phyloP scores from a whole-genome alignment of 768 basidiomycete genomes.

The Flagelloscypha sp. region DNA sequence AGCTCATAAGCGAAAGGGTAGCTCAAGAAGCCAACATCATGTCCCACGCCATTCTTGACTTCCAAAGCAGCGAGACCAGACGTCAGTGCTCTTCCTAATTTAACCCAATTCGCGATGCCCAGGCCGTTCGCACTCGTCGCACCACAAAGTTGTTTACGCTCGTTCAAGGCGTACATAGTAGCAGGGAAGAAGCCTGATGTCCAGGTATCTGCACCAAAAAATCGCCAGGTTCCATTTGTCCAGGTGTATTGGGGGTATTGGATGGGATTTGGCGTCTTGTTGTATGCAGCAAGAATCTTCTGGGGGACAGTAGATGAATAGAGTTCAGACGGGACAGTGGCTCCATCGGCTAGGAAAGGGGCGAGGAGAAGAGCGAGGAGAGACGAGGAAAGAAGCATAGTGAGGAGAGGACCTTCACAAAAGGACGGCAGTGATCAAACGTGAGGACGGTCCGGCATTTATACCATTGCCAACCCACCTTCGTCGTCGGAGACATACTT shows the following conservation, averaged over 20 bases:
- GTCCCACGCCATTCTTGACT: slow-evolving; percentile 39
- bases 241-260: slow-evolving; percentile 56
- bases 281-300: slow-evolving; percentile 52
- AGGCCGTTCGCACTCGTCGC: slow-evolving; percentile 28
- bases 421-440: too few relatives aligned
- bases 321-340: slow-evolving; percentile 35
- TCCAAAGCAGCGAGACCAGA: slow-evolving; percentile 44
- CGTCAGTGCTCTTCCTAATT: slow-evolving; percentile 42
- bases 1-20: slow-evolving; percentile 62
- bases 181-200: slow-evolving; percentile 63
- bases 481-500: too few relatives aligned
- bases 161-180: slow-evolving; percentile 50
- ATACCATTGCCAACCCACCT: too few relatives aligned
- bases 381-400: too few relatives aligned
- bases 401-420: too few relatives aligned
- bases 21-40: slow-evolving; percentile 68
- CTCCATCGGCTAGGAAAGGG: slow-evolving; percentile 11
- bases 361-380: slow-evolving; percentile 6
- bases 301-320: slow-evolving; percentile 51
- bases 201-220: slow-evolving; percentile 51
- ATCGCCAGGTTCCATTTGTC: slow-evolving; percentile 40
- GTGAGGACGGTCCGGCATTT: too few relatives aligned
- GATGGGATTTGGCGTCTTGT: slow-evolving; percentile 32
- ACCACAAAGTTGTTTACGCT: slow-evolving; percentile 41
- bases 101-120: slow-evolving; percentile 46